Evolutionary conservation across 2,329 filamentous ascomycete genomes (phyloP).

Genomic region (Penicillium fuscoglaucum): DNA sequence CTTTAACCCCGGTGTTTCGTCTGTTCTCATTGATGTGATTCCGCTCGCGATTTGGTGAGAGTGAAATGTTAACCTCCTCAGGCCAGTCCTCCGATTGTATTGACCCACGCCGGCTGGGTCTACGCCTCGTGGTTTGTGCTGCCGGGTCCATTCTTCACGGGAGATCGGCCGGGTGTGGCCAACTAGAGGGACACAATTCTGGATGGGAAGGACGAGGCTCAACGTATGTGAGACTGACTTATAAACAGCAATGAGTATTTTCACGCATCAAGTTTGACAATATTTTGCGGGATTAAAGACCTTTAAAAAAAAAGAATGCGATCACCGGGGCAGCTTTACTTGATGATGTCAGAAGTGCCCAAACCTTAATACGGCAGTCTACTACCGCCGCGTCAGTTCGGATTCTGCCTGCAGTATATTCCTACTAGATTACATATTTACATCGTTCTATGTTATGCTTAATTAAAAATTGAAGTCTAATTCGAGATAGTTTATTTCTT

Average conservation of each 20-base stretch:
- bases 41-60: neutral
- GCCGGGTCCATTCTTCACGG: slow-evolving; percentile 8
- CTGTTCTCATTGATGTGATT: slow-evolving; percentile 24
- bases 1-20: slow-evolving; percentile 19
- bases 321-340: neutral
- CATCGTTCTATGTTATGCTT: neutral
- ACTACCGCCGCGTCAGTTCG: neutral
- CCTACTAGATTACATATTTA: too few species aligned
- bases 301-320: neutral
- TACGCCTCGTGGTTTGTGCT: neutral
- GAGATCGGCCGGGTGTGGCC: slow-evolving; percentile 4
- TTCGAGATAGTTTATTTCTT: neutral
- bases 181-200: neutral
- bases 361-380: neutral
- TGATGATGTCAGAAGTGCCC: slow-evolving; percentile 1
- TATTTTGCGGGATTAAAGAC: too few species aligned
- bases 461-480: neutral
- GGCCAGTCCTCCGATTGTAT: slow-evolving; percentile 16
- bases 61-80: neutral
- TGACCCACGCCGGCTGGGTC: neutral
- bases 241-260: neutral
- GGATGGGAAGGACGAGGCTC: neutral
- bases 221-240: neutral
- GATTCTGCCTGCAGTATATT: neutral
- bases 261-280: neutral